Base-by-base conservation (phyloP, 164 flowering plant genomes). In the Tetrastigma voinierianum region DNA sequence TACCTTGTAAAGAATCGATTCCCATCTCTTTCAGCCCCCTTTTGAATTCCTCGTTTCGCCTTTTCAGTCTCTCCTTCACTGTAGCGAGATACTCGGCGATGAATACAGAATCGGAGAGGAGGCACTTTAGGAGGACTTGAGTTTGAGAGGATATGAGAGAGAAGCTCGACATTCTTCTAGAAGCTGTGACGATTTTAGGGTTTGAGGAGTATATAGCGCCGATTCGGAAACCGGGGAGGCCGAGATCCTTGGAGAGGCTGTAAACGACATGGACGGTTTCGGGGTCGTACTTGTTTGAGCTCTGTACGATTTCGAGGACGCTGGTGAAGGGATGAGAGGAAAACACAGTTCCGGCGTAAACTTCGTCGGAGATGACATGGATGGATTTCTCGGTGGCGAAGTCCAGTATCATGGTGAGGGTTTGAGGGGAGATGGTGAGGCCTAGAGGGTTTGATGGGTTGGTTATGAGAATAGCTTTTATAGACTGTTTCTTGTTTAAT, bases 131-230 rank as follows among this genome's bases (percentile, higher is more conserved):
- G 16, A 65, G 74, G 32, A 51, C 23, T 24, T 71, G 74, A 19
- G 74, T 71, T 46, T 71, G 65, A 0, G 74, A 65, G 15, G 74
- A 71, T 11, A 71, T 25, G 44, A 71, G 47, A 20, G 65, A 53
- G 51, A 71, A 71, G 46, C 74, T 71, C 0, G 74, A 71, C 74
- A 71, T 71, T 46, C 66, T 71, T n/a, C 68, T 71, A 16, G 74
- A 68, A 0, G 74, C 47, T 1, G 69, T 60, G 16, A 71, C 64
- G 4, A 71, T 69, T 44, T 19, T 23, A 14, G 65, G 54, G 13
- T 71, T 60, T 20, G 65, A 64, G 43, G 74, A 71, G 17, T 71
- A 71, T 19, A 71, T 65, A 2, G 68, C 25, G 1, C 68, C 68
- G 16, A 65, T 51, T 65, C 68, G 19, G n/a, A 65, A 65, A 17